These are phyloP conservation scores for Trichocomaceae sp. DNA, from an alignment of 2,329 filamentous ascomycete species.

Conservation along the genomic window DNA sequence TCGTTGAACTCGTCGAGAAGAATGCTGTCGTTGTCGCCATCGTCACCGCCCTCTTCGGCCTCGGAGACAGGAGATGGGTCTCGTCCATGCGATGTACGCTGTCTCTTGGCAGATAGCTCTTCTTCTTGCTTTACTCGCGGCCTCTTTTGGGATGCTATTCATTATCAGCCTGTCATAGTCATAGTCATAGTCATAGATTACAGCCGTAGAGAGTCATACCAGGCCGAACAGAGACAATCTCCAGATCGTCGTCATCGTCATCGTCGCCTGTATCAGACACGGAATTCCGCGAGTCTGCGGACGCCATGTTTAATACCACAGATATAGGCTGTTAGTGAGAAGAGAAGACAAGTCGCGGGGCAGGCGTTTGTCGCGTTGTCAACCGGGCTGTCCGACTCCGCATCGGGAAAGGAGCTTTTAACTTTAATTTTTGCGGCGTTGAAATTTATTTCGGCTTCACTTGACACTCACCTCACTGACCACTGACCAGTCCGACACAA, in stretches of 20 bases:
- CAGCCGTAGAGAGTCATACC: background rate
- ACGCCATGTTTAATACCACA: slow-evolving; percentile 17
- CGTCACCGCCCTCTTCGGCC: background rate
- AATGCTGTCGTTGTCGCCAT: slow-evolving; percentile 22
- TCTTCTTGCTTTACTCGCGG: slow-evolving; percentile 1
- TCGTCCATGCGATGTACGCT: background rate
- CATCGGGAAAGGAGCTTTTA: slow-evolving; percentile 21
- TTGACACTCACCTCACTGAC: background rate
- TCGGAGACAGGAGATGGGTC: slow-evolving; percentile 6
- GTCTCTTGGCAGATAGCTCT: background rate
- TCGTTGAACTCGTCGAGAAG: slow-evolving; percentile 32
- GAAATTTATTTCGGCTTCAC: no score
- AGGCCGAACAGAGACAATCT: slow-evolving; percentile 28
- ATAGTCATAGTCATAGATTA: no score
- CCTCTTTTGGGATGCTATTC: slow-evolving; percentile 6
- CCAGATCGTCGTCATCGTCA: slow-evolving; percentile 37
- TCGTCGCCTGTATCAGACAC: slow-evolving; percentile 21
- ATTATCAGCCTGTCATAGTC: background rate
- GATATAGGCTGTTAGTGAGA: background rate
- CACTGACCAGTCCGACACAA: no score
- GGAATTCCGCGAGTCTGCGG: slow-evolving; percentile 18
- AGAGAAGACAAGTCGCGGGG: background rate
- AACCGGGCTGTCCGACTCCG: slow-evolving; percentile 11
- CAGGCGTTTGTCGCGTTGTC: background rate
- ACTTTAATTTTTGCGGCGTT: slow-evolving; percentile 12